Percentiles rank a stretch among this genome's conserved stretches.
Conservation (phyloP, 139 green algal genomes). For the Volvox reticuliferus region DNA sequence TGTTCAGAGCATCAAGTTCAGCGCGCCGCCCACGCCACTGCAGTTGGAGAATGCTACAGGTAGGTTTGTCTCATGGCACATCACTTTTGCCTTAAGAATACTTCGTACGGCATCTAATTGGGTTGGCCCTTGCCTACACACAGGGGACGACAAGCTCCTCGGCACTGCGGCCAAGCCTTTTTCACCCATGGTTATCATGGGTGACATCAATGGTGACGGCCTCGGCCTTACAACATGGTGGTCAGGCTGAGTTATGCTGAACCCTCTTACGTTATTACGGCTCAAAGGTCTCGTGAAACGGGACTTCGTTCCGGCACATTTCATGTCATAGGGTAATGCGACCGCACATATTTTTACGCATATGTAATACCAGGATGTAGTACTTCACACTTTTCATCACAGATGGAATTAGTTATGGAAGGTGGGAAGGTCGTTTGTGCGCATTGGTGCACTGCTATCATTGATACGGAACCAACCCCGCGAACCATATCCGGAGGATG, state of each 20-base stretch:
- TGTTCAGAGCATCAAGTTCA: conserved; percentile 56
- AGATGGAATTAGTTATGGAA: no score
- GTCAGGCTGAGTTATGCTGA: conserved; percentile 16
- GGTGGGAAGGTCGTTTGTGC: no score
- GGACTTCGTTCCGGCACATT: no score
- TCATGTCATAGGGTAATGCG: no score
- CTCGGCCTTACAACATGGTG: conserved; percentile 84
- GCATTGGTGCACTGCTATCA: no score
- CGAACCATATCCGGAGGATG: no score
- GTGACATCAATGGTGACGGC: conserved; percentile 79
- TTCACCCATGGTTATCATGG: conserved; percentile 70
- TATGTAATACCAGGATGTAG: no score
- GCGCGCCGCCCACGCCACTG: conserved; percentile 50
- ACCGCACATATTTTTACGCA: no score
- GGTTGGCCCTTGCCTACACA: neutral
- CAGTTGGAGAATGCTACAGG: conserved; percentile 43
- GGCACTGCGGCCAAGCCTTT: conserved; percentile 65
- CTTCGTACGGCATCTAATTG: neutral
- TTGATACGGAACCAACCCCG: no score
- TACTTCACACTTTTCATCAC: no score
- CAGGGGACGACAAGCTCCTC: conserved; percentile 57
- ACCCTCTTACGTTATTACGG: no score
- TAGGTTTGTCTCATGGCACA: neutral
- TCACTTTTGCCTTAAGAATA: neutral
- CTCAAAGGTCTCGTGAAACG: no score